These are phyloP conservation scores for Colletotrichum echinochloae DNA, from an alignment of 2,329 filamentous ascomycete genomes.

Conservation along the genomic window DNA sequence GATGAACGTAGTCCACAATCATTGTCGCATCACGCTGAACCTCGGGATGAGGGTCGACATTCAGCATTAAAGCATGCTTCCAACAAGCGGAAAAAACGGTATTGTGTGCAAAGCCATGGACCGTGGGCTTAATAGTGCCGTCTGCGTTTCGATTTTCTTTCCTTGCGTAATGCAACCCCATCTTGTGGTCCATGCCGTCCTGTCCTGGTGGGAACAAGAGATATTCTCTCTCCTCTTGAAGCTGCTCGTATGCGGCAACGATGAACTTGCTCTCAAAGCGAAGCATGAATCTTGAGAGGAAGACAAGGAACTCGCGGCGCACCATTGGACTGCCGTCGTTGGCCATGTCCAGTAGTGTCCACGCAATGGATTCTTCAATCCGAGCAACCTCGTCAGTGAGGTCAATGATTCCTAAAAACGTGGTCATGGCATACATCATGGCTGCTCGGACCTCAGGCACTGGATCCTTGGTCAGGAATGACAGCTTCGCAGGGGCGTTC, in stretches of 20 bases:
- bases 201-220: constrained; percentile 66
- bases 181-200: constrained; percentile 69
- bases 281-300: constrained; percentile 90
- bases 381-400: constrained; percentile 90
- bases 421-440: constrained; percentile 93
- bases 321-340: constrained; percentile 96
- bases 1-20: constrained; percentile 89
- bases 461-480: constrained; percentile 83
- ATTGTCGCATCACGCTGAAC: constrained; percentile 86
- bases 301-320: constrained; percentile 90
- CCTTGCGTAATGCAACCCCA: constrained; percentile 72
- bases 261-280: constrained; percentile 94
- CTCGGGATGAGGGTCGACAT: constrained; percentile 94
- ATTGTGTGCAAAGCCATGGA: constrained; percentile 79
- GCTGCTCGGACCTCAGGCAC: constrained; percentile 94
- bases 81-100: constrained; percentile 94
- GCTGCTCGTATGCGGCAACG: constrained; percentile 90
- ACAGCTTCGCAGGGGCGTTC: constrained; percentile 84
- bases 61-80: constrained; percentile 92
- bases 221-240: constrained; percentile 84
- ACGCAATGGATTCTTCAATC: constrained; percentile 91
- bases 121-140: constrained; percentile 66
- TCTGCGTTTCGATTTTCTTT: constrained; percentile 67
- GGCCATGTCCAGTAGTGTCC: constrained; percentile 89
- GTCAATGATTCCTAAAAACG: constrained; percentile 93